These are phyloP conservation scores for Trapa incisa DNA, from an alignment of 345 rosid species.

Conservation along the genomic window DNA sequence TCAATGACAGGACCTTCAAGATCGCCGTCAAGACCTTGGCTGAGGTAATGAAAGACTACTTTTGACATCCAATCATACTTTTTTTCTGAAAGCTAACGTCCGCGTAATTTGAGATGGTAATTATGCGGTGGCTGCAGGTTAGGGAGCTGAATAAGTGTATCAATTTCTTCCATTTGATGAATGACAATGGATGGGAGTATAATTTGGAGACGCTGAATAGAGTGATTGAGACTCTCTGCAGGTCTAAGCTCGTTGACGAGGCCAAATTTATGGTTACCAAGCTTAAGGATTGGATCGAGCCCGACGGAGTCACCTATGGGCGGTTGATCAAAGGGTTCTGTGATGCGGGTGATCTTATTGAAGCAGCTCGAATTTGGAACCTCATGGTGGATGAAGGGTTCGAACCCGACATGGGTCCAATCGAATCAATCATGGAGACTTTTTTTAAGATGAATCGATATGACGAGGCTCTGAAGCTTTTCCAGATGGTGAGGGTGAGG, in stretches of 20 bases:
- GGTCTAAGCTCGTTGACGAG: slow-evolving; percentile 44
- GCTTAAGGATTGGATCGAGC: slow-evolving; percentile 41
- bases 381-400: slow-evolving; percentile 61
- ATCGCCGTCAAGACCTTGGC: no score
- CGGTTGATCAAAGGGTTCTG: slow-evolving; percentile 57
- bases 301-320: slow-evolving; percentile 47
- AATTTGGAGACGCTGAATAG: slow-evolving; percentile 39
- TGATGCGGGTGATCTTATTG: slow-evolving; percentile 21
- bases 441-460: slow-evolving; percentile 44
- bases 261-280: slow-evolving; percentile 44
- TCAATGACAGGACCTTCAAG: no score
- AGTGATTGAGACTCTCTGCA: slow-evolving; percentile 36
- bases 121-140: slow-evolving; percentile 10
- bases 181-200: slow-evolving; percentile 20
- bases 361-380: slow-evolving; percentile 75
- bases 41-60: no score
- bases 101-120: not conserved
- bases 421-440: slow-evolving; percentile 55
- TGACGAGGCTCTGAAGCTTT: slow-evolving; percentile 54
- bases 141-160: slow-evolving; percentile 69
- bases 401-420: slow-evolving; percentile 37
- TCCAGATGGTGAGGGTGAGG: slow-evolving; percentile 39
- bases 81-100: no score
- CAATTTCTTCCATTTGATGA: slow-evolving; percentile 45
- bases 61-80: no score